Evolutionary conservation across 306 rosid genomes (phyloP).

Genomic region (Quercus rubra): DNA sequence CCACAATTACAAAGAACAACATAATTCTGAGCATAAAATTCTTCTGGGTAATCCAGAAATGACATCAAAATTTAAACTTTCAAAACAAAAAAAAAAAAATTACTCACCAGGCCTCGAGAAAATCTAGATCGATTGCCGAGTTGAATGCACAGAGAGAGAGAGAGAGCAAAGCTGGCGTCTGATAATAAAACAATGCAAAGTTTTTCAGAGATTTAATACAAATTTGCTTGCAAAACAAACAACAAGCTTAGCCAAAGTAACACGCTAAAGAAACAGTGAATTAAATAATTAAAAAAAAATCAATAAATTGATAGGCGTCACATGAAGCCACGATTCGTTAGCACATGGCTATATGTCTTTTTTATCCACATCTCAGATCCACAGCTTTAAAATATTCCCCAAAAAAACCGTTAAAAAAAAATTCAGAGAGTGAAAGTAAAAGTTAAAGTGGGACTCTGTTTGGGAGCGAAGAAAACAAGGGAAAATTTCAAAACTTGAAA

Average conservation of each 20-base stretch:
- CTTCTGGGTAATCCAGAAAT: neutral
- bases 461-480: constrained; percentile 12
- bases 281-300: neutral
- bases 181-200: constrained; percentile 28
- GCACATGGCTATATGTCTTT: constrained; percentile 52
- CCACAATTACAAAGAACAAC: neutral
- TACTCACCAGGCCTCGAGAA: constrained; percentile 56
- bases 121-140: constrained; percentile 41
- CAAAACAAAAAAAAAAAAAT: constrained; percentile 14
- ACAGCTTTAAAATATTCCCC: constrained; percentile 20
- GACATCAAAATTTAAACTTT: neutral
- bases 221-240: constrained; percentile 13
- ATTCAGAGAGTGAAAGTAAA: neutral
- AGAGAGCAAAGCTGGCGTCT: constrained; percentile 44
- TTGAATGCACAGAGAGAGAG: constrained; percentile 22
- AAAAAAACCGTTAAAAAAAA: neutral
- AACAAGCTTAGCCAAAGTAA: constrained; percentile 28
- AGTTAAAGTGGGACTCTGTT: neutral
- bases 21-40: constrained; percentile 4
- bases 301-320: constrained; percentile 39
- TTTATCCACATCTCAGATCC: constrained; percentile 40
- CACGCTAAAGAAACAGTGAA: constrained; percentile 46
- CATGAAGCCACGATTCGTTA: constrained; percentile 25
- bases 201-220: constrained; percentile 21
- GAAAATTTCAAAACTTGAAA: neutral